Evolutionary conservation across 2,329 filamentous ascomycete species (phyloP).

Genomic region (Neofusicoccum cordaticola): DNA sequence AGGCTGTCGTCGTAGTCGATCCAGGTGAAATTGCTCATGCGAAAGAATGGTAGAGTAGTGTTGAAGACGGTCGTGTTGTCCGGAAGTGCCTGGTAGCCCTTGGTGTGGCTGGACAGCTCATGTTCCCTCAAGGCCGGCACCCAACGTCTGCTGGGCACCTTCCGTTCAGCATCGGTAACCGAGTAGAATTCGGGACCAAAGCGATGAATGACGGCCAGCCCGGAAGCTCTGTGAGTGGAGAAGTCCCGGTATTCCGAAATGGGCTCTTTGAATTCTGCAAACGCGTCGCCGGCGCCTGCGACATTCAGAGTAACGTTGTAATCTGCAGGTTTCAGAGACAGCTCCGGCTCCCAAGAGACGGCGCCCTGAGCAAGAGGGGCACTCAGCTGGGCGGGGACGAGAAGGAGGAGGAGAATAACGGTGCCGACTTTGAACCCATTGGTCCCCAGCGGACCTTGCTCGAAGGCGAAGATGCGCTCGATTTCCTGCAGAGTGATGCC

Average conservation of each 20-base stretch:
- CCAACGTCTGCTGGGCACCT: constrained; percentile 9
- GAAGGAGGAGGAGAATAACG: background rate
- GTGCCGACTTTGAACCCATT: background rate
- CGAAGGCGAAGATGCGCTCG: constrained; percentile 1
- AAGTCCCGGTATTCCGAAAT: background rate
- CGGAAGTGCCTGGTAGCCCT: constrained; percentile 6
- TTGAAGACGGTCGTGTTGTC: background rate
- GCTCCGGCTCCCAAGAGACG: background rate
- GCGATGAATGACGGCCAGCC: constrained; percentile 2
- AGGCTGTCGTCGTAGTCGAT: constrained; percentile 6
- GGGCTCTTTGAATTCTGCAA: background rate
- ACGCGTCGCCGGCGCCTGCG: background rate
- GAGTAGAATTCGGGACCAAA: constrained; percentile 10
- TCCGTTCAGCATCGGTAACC: background rate
- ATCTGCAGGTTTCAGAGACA: background rate
- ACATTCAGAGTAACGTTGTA: constrained; percentile 6
- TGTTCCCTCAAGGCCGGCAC: constrained; percentile 1
- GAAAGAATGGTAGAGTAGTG: constrained; percentile 1
- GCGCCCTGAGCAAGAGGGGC: constrained; percentile 4
- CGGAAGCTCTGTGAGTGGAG: constrained; percentile 9
- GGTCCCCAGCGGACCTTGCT: background rate
- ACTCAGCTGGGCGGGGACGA: constrained; percentile 13
- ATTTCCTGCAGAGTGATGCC: constrained; percentile 8
- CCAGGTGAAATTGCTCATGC: constrained; percentile 3
- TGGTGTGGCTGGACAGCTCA: background rate